phyloP scores from a whole-genome alignment of 2,329 filamentous ascomycete genomes.

The Chaetomium sp. region DNA sequence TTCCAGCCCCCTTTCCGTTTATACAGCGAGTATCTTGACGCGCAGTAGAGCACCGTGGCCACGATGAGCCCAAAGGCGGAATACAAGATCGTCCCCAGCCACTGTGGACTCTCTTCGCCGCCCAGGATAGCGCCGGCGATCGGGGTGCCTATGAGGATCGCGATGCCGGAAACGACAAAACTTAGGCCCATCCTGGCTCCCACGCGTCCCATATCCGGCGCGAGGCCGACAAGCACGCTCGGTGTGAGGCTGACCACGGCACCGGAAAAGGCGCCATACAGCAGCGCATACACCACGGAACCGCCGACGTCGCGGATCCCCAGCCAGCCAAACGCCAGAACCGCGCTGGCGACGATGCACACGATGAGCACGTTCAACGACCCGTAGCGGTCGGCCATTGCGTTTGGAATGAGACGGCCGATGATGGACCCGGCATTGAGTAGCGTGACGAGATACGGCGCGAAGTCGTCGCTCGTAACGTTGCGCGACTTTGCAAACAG shows the following conservation, averaged over 20 bases:
- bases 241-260: conserved; percentile 49
- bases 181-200: conserved; percentile 49
- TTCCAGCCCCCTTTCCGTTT: conserved; percentile 31
- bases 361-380: conserved; percentile 45
- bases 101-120: conserved; percentile 35
- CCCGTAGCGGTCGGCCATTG: conserved; percentile 48
- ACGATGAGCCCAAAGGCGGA: conserved; percentile 38
- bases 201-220: conserved; percentile 42
- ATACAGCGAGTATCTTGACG: conserved; percentile 35
- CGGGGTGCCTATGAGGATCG: conserved; percentile 55
- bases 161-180: conserved; percentile 44
- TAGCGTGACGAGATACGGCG: conserved; percentile 47
- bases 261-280: conserved; percentile 52
- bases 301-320: conserved; percentile 43
- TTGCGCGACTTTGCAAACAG: conserved; percentile 47
- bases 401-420: conserved; percentile 50
- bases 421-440: conserved; percentile 51
- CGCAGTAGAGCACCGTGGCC: conserved; percentile 33
- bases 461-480: conserved; percentile 40
- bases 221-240: conserved; percentile 43
- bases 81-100: conserved; percentile 41
- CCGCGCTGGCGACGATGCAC: conserved; percentile 40
- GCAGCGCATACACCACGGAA: conserved; percentile 45
- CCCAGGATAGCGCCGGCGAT: conserved; percentile 53
- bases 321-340: conserved; percentile 46